These are phyloP conservation scores for Coemansia sp. DNA, from an alignment of 192 early-diverging fungal genomes.

Conservation along the genomic window DNA sequence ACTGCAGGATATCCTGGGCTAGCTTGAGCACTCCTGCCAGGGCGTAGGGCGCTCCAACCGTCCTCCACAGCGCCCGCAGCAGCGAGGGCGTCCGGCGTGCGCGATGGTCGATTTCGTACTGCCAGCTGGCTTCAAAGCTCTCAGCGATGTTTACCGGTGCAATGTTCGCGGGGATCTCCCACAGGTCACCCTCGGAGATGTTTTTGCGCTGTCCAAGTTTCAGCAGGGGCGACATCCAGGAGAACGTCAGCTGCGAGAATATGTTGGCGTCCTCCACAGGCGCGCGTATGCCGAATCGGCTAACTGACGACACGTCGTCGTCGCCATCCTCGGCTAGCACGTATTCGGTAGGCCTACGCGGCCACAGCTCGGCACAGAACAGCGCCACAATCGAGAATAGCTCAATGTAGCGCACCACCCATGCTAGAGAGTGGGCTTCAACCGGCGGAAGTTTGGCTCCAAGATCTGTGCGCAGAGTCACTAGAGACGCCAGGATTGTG, in stretches of 20 bases:
- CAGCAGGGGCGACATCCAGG: constrained; percentile 89
- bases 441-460: neutral
- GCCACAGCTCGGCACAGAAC: constrained; percentile 28
- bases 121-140: constrained; percentile 72
- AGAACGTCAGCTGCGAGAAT: constrained; percentile 79
- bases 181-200: constrained; percentile 74
- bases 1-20: constrained; percentile 72
- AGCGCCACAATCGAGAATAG: constrained; percentile 7
- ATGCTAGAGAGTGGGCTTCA: neutral
- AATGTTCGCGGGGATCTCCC: constrained; percentile 64
- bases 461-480: constrained; percentile 25
- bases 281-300: constrained; percentile 25
- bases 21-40: constrained; percentile 82
- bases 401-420: neutral
- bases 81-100: constrained; percentile 64
- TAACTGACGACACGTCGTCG: neutral
- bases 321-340: constrained; percentile 12
- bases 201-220: constrained; percentile 73
- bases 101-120: constrained; percentile 64
- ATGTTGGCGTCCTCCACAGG: constrained; percentile 84
- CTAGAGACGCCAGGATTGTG: neutral
- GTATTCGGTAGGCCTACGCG: constrained; percentile 19
- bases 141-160: constrained; percentile 61
- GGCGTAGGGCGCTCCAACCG: constrained; percentile 69
- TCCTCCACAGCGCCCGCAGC: constrained; percentile 59